Conservation (phyloP, 208 protist genomes). For the Angomonas desouzai region DNA sequence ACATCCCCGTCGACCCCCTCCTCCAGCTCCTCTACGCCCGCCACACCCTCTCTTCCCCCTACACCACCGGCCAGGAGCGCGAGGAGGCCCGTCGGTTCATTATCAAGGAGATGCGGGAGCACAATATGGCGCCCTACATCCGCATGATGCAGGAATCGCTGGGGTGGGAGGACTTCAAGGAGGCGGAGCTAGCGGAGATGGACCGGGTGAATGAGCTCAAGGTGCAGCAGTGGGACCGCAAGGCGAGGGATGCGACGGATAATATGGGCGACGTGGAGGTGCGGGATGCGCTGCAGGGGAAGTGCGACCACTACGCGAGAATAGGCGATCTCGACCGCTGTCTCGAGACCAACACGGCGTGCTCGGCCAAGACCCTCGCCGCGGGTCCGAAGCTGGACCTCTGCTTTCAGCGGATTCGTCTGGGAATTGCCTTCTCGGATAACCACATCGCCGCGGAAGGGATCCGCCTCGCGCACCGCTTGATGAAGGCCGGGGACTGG, state of each 20-base stretch:
- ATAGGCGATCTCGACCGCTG: constrained; percentile 96
- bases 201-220: constrained; percentile 74
- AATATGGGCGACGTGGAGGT: constrained; percentile 98
- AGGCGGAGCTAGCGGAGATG: constrained; percentile 62
- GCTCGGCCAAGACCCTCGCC: constrained; percentile 92
- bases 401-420: constrained; percentile 93
- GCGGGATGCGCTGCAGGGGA: constrained; percentile 92
- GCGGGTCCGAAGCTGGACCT: constrained; percentile 96
- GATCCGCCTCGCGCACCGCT: constrained; percentile 89
- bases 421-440: constrained; percentile 96
- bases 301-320: constrained; percentile 90
- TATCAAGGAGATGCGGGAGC: constrained; percentile 57
- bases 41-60: constrained; percentile 75
- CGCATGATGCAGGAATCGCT: constrained; percentile 78
- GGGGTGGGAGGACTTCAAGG: constrained; percentile 59
- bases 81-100: constrained; percentile 69
- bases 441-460: constrained; percentile 87
- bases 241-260: constrained; percentile 92
- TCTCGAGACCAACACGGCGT: constrained; percentile 86
- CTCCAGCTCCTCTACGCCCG: constrained; percentile 76
- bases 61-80: constrained; percentile 63
- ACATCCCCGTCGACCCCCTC: constrained; percentile 78
- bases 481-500: constrained; percentile 98
- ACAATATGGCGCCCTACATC: constrained; percentile 90
- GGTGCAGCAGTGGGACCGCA: constrained; percentile 78